phyloP scores from a whole-genome alignment of 2,329 filamentous ascomycete species.

The Cercospora brassicicola region DNA sequence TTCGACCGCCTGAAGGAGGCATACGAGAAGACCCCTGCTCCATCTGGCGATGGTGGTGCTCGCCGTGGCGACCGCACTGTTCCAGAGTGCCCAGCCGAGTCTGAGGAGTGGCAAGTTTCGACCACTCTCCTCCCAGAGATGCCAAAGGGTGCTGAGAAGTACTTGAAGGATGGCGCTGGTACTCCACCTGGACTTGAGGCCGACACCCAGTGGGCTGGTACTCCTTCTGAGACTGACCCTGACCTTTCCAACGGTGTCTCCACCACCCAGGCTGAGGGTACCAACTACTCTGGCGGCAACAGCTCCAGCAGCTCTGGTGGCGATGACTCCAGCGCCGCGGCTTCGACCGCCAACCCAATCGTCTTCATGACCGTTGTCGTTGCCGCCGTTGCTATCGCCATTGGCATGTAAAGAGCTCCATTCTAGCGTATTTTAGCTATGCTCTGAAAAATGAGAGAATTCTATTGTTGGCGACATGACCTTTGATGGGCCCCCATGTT shows the following conservation, averaged over 20 bases:
- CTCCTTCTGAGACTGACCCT: constrained; percentile 51
- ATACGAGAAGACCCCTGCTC: constrained; percentile 52
- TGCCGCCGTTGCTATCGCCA: background rate
- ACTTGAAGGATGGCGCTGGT: constrained; percentile 59
- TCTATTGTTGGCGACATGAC: background rate
- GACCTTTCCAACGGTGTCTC: constrained; percentile 41
- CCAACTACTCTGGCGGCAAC: constrained; percentile 20
- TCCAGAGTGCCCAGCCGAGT: constrained; percentile 57
- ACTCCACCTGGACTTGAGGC: constrained; percentile 55
- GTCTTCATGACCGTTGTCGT: constrained; percentile 14
- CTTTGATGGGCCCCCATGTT: background rate
- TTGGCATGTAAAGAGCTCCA: constrained; percentile 5
- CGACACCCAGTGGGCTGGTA: constrained; percentile 49
- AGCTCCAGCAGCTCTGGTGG: constrained; percentile 28
- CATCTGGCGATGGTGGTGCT: constrained; percentile 60
- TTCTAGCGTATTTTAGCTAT: background rate
- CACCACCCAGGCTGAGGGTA: constrained; percentile 24
- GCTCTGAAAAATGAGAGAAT: background rate
- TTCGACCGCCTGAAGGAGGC: constrained; percentile 60
- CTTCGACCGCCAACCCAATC: constrained; percentile 32
- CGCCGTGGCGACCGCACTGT: constrained; percentile 50
- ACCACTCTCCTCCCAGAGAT: constrained; percentile 56
- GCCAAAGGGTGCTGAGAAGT: constrained; percentile 56
- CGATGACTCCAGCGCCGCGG: constrained; percentile 27
- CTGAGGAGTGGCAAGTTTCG: constrained; percentile 57